A percentile compares a stretch with the other conserved stretches of the same genome.
Conservation (phyloP, 2,329 filamentous ascomycete genomes). For the Fusarium oxysporum region DNA sequence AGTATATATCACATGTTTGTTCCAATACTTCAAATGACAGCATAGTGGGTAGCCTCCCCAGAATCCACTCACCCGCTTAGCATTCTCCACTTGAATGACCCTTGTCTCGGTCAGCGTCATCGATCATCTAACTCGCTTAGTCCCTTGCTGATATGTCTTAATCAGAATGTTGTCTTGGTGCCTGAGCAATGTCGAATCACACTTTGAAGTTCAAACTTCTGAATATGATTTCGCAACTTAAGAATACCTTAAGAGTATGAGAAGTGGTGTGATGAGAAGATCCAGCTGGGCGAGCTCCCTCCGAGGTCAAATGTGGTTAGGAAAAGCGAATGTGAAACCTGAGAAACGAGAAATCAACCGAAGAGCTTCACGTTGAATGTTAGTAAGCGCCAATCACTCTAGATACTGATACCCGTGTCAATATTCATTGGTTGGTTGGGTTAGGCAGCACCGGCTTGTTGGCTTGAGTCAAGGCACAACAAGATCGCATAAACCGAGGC, state of each 20-base stretch:
- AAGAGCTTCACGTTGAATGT: not conserved
- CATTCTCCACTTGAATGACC: conserved; percentile 29
- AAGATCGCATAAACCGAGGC: not conserved
- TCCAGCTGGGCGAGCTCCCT: not conserved
- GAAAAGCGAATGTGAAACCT: conserved; percentile 6
- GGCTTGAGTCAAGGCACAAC: not conserved
- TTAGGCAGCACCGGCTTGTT: not conserved
- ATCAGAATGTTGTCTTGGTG: conserved; percentile 11
- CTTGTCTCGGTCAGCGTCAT: conserved; percentile 36
- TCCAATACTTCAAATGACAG: conserved; percentile 25
- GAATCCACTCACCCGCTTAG: conserved; percentile 35
- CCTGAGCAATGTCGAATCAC: not conserved
- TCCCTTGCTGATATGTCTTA: conserved; percentile 11
- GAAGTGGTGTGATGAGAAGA: not conserved
- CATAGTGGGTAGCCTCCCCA: conserved; percentile 34
- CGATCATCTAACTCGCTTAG: conserved; percentile 36
- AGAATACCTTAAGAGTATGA: not conserved
- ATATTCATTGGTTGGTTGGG: conserved; percentile 10
- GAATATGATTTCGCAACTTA: not conserved
- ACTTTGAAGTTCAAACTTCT: not conserved
- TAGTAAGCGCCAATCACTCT: not conserved
- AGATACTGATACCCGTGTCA: conserved; percentile 10
- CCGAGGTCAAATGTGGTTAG: not conserved
- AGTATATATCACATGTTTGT: conserved; percentile 23
- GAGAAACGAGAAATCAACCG: not conserved